phyloP scores from a whole-genome alignment of 2,329 filamentous ascomycete species.

The Alternaria triticimaculans region DNA sequence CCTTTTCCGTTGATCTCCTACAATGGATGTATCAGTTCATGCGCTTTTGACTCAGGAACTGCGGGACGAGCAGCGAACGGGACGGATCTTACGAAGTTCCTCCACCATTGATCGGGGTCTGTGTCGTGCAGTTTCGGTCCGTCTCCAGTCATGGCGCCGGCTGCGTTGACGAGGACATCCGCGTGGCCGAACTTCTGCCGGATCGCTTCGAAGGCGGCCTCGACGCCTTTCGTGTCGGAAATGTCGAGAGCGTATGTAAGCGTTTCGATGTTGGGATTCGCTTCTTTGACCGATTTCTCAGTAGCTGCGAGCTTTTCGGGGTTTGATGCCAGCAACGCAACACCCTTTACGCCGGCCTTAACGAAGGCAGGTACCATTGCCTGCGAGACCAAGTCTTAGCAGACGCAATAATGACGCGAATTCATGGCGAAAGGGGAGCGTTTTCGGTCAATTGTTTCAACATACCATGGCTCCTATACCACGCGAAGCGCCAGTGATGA shows the following conservation, averaged over 20 bases:
- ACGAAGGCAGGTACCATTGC: slow-evolving; percentile 45
- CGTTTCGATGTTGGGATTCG: slow-evolving; percentile 40
- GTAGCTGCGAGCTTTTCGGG: slow-evolving; percentile 30
- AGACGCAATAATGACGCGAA: not conserved
- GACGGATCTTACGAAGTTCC: slow-evolving; percentile 21
- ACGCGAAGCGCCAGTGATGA: slow-evolving; percentile 52
- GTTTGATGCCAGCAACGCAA: slow-evolving; percentile 44
- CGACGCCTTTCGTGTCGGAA: slow-evolving; percentile 23
- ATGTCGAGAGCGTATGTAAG: slow-evolving; percentile 40
- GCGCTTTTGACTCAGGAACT: not conserved
- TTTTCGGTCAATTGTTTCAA: not conserved
- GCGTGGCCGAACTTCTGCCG: slow-evolving; percentile 24
- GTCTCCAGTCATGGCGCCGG: slow-evolving; percentile 16
- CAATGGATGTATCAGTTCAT: not conserved
- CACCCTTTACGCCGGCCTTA: slow-evolving; percentile 40
- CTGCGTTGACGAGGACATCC: slow-evolving; percentile 27
- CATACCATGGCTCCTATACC: slow-evolving; percentile 44
- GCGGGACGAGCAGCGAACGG: not conserved
- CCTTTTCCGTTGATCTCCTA: slow-evolving; percentile 46
- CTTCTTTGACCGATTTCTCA: slow-evolving; percentile 31
- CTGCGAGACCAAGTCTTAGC: slow-evolving; percentile 11
- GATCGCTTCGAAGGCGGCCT: slow-evolving; percentile 20
- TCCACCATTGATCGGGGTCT: slow-evolving; percentile 25
- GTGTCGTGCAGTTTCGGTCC: slow-evolving; percentile 23
- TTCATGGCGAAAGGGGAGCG: not conserved